These are phyloP conservation scores for Leccinum griseonigrum DNA, from an alignment of 1,284 basidiomycete genomes.

Conservation along the genomic window DNA sequence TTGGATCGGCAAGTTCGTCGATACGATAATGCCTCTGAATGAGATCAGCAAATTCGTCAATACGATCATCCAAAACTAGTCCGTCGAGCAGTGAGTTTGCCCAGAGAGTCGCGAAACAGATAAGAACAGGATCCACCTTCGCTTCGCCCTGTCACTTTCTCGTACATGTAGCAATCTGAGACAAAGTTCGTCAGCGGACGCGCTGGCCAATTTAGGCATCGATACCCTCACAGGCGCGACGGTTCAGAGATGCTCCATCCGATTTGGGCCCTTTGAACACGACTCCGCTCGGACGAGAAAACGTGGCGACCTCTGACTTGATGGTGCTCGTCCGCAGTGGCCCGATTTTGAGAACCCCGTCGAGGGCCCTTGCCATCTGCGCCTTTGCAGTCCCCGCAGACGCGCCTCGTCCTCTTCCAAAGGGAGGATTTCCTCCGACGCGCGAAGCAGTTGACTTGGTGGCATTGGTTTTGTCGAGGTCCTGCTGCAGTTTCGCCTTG, in stretches of 20 bases:
- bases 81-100: neutral
- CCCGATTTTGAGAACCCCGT: constrained; percentile 21
- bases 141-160: constrained; percentile 79
- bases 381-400: neutral
- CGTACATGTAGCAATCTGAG: constrained; percentile 90
- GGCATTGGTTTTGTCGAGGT: constrained; percentile 43
- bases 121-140: constrained; percentile 51
- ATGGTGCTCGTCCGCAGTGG: constrained; percentile 10
- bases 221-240: constrained; percentile 52
- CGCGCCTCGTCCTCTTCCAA: constrained; percentile 8
- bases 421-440: neutral
- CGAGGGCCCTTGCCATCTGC: constrained; percentile 1
- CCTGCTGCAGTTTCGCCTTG: constrained; percentile 52
- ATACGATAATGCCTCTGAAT: constrained; percentile 70
- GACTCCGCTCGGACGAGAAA: constrained; percentile 43
- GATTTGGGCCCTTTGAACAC: constrained; percentile 44
- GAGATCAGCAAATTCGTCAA: constrained; percentile 79
- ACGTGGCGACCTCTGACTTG: constrained; percentile 20
- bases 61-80: constrained; percentile 75
- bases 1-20: constrained; percentile 75
- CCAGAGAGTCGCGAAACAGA: neutral
- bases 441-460: constrained; percentile 34
- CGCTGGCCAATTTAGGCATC: neutral
- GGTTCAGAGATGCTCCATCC: constrained; percentile 42
- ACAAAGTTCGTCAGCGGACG: constrained; percentile 9